Percentiles rank a stretch among this genome's conserved stretches.
Conservation (phyloP, 2,329 filamentous ascomycete species). For the Rachicladosporium sp. region DNA sequence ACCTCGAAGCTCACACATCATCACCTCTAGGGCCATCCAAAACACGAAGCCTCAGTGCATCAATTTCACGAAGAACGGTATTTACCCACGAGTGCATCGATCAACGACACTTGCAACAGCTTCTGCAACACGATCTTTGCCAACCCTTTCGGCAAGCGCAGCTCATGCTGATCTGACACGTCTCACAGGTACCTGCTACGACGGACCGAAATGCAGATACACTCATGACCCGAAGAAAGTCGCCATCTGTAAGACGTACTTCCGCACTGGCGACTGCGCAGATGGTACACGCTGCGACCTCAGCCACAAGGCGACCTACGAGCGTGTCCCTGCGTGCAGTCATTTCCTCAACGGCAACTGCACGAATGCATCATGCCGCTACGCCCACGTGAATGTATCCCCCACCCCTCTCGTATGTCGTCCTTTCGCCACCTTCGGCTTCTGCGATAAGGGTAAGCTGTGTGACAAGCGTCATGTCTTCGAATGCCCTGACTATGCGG, state of each 20-base stretch:
- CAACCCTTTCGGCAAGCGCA: conserved; percentile 10
- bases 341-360: conserved; percentile 87
- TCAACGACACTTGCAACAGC: conserved; percentile 1
- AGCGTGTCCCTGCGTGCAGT: conserved; percentile 77
- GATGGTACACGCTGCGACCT: conserved; percentile 75
- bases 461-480: conserved; percentile 71
- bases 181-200: conserved; percentile 63
- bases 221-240: conserved; percentile 77
- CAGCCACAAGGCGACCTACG: conserved; percentile 71
- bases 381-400: conserved; percentile 71
- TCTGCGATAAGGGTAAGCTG: conserved; percentile 67
- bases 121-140: not conserved
- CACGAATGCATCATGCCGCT: conserved; percentile 73
- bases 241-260: conserved; percentile 77
- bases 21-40: not conserved
- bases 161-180: conserved; percentile 12
- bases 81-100: conserved; percentile 3
- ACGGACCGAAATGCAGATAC: conserved; percentile 68
- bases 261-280: conserved; percentile 66
- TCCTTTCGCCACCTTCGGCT: conserved; percentile 74
- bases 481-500: conserved; percentile 92
- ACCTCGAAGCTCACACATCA: not conserved
- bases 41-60: conserved; percentile 16
- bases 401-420: conserved; percentile 70
- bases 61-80: conserved; percentile 24